Percentiles rank a stretch among this genome's conserved stretches.
These are phyloP conservation scores for Rickenella mellea DNA, from an alignment of 768 basidiomycete species.

Conservation along the genomic window DNA sequence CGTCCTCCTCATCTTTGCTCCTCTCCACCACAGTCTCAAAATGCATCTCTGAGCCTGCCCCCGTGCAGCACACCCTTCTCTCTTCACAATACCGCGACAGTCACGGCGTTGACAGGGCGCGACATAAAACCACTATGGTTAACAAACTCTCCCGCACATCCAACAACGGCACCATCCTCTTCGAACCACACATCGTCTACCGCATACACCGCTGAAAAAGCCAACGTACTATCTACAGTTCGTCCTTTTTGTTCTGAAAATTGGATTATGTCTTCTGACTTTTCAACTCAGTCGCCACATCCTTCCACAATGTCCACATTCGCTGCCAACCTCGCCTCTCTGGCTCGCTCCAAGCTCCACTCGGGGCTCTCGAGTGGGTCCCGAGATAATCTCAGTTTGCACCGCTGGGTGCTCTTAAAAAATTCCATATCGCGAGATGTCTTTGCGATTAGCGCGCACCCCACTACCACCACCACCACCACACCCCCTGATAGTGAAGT, in stretches of 20 bases:
- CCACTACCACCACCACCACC: constrained; percentile 22
- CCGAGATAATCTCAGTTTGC: constrained; percentile 66
- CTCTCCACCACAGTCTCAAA: constrained; percentile 28
- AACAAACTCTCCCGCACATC: constrained; percentile 73
- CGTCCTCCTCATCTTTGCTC: constrained; percentile 12
- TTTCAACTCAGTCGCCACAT: constrained; percentile 10
- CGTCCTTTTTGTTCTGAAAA: constrained; percentile 3
- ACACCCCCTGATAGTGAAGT: constrained; percentile 4
- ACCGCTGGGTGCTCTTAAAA: constrained; percentile 84
- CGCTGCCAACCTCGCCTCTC: constrained; percentile 37
- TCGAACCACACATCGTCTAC: constrained; percentile 81
- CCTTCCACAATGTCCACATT: constrained; percentile 9
- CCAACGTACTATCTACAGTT: constrained; percentile 10
- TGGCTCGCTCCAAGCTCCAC: constrained; percentile 71
- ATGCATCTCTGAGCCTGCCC: constrained; percentile 20
- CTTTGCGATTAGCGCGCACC: constrained; percentile 27
- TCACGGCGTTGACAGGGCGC: constrained; percentile 18
- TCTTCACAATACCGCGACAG: constrained; percentile 16
- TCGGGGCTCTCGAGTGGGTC: constrained; percentile 40
- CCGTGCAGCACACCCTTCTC: constrained; percentile 12
- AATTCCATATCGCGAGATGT: constrained; percentile 53
- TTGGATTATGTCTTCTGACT: background rate
- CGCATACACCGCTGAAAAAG: constrained; percentile 60
- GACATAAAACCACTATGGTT: constrained; percentile 51
- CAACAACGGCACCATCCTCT: constrained; percentile 80